These are phyloP conservation scores for Heterobasidion occidentale DNA, from an alignment of 1,284 basidiomycete genomes.

Conservation along the genomic window DNA sequence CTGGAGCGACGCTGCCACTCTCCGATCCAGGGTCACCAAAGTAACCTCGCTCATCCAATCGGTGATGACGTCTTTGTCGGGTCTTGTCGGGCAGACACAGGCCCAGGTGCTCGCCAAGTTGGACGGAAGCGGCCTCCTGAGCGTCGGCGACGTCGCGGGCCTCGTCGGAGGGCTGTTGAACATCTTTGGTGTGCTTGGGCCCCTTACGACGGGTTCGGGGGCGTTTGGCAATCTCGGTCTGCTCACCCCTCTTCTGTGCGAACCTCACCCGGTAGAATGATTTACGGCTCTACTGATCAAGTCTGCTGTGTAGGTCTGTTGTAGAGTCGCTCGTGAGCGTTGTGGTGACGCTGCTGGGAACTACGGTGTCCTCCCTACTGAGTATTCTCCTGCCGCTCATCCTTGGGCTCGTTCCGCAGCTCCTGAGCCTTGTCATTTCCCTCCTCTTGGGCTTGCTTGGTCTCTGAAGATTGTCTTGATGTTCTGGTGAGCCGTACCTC, in stretches of 20 bases:
- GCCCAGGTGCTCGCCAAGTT: neutral
- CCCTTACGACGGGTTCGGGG: neutral
- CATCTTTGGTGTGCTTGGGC: neutral
- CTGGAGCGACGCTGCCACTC: too few species aligned
- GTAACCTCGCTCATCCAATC: neutral
- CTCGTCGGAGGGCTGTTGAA: neutral
- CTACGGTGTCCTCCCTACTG: too few species aligned
- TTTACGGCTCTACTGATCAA: neutral
- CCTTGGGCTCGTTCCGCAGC: too few species aligned
- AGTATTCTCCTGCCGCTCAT: too few species aligned
- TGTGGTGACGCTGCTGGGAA: neutral
- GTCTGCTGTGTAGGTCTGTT: neutral
- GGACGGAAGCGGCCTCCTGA: neutral
- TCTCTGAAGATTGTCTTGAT: too few species aligned
- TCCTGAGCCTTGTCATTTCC: too few species aligned
- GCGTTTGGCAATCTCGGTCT: neutral
- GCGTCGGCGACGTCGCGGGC: neutral
- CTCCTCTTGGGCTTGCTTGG: too few species aligned
- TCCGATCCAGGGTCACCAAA: too few species aligned
- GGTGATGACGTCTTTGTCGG: neutral
- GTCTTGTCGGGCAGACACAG: neutral
- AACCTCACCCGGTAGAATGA: too few species aligned
- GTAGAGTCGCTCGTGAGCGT: neutral
- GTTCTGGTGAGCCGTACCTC: too few species aligned
- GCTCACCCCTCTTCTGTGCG: neutral